phyloP scores from a whole-genome alignment of 2,329 filamentous ascomycete genomes.

The Venturia pyrina region DNA sequence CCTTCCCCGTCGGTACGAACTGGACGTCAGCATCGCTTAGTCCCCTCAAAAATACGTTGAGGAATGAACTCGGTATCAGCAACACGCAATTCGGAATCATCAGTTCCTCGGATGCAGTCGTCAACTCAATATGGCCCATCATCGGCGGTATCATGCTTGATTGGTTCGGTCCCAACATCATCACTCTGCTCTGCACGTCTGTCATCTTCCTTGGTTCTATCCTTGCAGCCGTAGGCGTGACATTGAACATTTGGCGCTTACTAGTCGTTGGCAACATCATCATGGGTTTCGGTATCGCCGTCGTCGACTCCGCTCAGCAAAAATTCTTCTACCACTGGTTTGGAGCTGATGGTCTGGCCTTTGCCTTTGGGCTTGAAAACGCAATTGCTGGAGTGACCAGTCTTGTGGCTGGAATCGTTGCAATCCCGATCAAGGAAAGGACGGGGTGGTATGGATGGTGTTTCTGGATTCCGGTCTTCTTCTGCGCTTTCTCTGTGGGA shows the following conservation, averaged over 20 bases:
- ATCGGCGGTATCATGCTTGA: not conserved
- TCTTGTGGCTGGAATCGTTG: not conserved
- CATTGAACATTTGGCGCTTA: not conserved
- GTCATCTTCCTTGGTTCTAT: not conserved
- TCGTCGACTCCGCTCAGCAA: not conserved
- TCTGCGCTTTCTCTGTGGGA: not conserved
- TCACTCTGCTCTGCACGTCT: not conserved
- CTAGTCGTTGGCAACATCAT: not conserved
- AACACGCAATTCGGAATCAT: not conserved
- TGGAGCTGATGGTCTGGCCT: not conserved
- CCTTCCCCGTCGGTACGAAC: not conserved
- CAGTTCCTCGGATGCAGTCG: not conserved
- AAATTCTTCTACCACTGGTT: not conserved
- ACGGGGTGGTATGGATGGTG: not conserved
- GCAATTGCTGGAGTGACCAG: not conserved
- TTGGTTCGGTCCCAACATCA: not conserved
- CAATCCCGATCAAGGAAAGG: not conserved
- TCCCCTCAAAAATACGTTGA: not conserved
- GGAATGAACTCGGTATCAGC: not conserved
- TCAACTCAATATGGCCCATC: not conserved
- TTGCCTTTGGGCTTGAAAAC: not conserved
- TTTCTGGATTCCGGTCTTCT: not conserved
- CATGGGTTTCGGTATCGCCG: not conserved
- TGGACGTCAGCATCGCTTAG: not conserved
- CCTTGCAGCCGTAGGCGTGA: not conserved